Percentiles rank a stretch among this genome's conserved stretches.
Conservation (phyloP, 495 filamentous ascomycete species). For the Xylaria longipes region DNA sequence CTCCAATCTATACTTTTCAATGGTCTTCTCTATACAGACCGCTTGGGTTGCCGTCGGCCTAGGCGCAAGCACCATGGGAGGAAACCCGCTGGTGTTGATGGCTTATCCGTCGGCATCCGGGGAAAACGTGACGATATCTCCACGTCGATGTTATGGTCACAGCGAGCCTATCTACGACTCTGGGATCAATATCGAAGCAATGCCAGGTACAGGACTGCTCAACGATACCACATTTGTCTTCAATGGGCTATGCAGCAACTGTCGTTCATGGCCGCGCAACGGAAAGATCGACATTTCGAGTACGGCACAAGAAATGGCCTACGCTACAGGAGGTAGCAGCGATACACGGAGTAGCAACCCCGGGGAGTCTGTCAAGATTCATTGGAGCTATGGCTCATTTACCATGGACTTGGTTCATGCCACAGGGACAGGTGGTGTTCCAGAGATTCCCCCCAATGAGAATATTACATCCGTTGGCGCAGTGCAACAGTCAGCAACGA, state of each 20-base stretch:
- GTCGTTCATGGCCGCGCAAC: slow-evolving; percentile 49
- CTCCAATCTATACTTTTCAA: slow-evolving; percentile 55
- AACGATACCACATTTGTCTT: slow-evolving; percentile 50
- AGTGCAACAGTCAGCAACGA: slow-evolving; percentile 30
- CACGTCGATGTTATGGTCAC: slow-evolving; percentile 51
- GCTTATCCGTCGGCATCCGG: slow-evolving; percentile 52
- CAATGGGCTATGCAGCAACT: slow-evolving; percentile 57
- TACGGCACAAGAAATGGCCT: slow-evolving; percentile 58
- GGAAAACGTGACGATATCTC: slow-evolving; percentile 57
- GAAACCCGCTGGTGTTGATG: slow-evolving; percentile 56
- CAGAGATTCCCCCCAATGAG: slow-evolving; percentile 32
- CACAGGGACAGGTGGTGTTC: slow-evolving; percentile 43
- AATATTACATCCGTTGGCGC: slow-evolving; percentile 34
- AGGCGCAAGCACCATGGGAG: slow-evolving; percentile 56
- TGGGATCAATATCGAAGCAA: slow-evolving; percentile 45
- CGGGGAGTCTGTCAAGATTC: slow-evolving; percentile 55
- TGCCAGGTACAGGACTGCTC: slow-evolving; percentile 49
- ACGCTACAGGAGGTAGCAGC: slow-evolving; percentile 55
- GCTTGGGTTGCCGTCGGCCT: slow-evolving; percentile 60
- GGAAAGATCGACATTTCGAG: slow-evolving; percentile 47
- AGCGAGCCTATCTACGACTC: slow-evolving; percentile 56
- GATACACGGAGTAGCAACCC: slow-evolving; percentile 47
- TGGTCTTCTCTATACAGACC: slow-evolving; percentile 49
- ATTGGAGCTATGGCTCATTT: slow-evolving; percentile 62
- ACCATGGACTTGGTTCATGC: slow-evolving; percentile 59